phyloP scores from a whole-genome alignment of 495 filamentous ascomycete species.

The Aspergillus egyptiacus region DNA sequence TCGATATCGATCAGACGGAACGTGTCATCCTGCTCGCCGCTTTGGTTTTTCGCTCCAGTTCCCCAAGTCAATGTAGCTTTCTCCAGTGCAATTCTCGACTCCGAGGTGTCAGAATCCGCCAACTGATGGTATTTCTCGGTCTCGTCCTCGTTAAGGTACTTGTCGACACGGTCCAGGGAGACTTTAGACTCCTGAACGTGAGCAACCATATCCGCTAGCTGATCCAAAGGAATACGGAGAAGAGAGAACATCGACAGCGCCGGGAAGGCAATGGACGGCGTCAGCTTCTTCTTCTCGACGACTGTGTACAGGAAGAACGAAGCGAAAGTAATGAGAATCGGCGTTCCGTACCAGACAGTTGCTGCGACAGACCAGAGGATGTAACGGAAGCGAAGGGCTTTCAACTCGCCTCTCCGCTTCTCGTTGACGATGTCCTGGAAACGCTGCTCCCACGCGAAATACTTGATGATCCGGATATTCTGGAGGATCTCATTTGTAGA shows the following conservation, averaged over 20 bases:
- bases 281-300: slow-evolving; percentile 80
- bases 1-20: slow-evolving; percentile 82
- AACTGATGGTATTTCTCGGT: slow-evolving; percentile 95
- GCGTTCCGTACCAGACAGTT: slow-evolving; percentile 93
- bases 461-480: slow-evolving; percentile 99
- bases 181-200: slow-evolving; percentile 98
- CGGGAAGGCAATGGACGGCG: slow-evolving; percentile 93
- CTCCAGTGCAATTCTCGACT: slow-evolving; percentile 71
- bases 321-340: slow-evolving; percentile 90
- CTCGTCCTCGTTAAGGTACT: slow-evolving; percentile 90
- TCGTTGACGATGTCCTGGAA: slow-evolving; percentile 84
- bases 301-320: slow-evolving; percentile 91
- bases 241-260: slow-evolving; percentile 93
- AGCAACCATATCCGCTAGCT: slow-evolving; percentile 97
- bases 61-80: slow-evolving; percentile 88
- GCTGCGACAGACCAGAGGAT: slow-evolving; percentile 88
- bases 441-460: slow-evolving; percentile 96
- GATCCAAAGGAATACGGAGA: slow-evolving; percentile 90
- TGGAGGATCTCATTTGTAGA: slow-evolving; percentile 95
- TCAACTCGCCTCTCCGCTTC: slow-evolving; percentile 74
- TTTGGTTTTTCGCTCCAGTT: slow-evolving; percentile 29
- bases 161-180: slow-evolving; percentile 92
- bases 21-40: slow-evolving; percentile 31
- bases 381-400: slow-evolving; percentile 71
- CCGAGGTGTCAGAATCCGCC: slow-evolving; percentile 54